Evolutionary conservation across 2,329 filamentous ascomycete species (phyloP), one percentile per base, ranked within the genome.

Genomic region (Calonectria montana): DNA sequence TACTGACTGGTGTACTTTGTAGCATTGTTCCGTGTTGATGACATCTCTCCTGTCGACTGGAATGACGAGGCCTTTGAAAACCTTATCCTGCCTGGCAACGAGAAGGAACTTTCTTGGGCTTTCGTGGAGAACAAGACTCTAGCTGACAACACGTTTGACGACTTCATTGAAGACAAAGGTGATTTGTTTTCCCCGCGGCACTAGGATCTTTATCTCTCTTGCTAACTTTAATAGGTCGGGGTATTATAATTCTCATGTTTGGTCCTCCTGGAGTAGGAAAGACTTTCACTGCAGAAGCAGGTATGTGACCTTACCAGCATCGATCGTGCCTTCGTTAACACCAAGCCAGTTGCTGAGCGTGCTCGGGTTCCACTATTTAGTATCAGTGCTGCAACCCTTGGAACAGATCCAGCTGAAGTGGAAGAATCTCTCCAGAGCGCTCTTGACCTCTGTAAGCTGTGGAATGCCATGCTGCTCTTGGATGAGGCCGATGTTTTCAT

Each of bases 241-340:
- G 80, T 0, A 73, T 79, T 21, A 78, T 81, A 2, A 75, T 82
- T 10, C 74, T 81, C 9, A 73, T 81, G 8, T 79, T 80, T 41
- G 80, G 79, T 3, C 79, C 75, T 7, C 78, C 79, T 0, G 78
- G 79, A 7, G 79, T 80, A 13, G 80, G 80, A 3, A 81, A 81
- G 57, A 80, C 79, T 0, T 75, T 75, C 2, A 80, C 79, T 3
- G 79, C 78, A 21, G 79, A 70, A 63, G 62, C 68, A 53, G 63
- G 78, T 79, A 31, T 23, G 70, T 27, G 18, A 41, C 3, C 15
- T 25, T 7, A 6, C 21, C 21, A 25, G 12, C 2, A 39, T 10
- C 10, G 13, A 3, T 16, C n/a, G 31, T 15, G 4, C 5, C 31
- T 35, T 12, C 15, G 50, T 37, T 67, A 35, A 67, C 64, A 12